Evolutionary conservation across 208 protist genomes (phyloP), one percentile per base, ranked within the genome.

Genomic region (Trypanosoma avium): DNA sequence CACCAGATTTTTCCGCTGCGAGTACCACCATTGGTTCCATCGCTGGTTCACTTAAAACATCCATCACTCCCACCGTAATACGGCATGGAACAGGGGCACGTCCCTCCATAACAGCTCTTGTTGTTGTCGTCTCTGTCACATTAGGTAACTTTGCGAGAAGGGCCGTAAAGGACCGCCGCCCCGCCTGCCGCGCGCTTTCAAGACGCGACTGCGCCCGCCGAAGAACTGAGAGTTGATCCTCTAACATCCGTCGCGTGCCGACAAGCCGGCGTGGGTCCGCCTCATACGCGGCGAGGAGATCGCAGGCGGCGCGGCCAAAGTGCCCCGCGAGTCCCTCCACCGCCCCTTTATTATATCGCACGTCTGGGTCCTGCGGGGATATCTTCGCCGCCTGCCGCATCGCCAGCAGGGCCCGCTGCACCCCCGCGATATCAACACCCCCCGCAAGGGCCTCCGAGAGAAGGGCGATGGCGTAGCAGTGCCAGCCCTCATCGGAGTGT

Each of bases 291-390:
- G 38, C 62, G 45, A 70, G 70, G 55, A 84, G 85, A 45, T 87
- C 75, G 38, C 56, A 61, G 19, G 77, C 75, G 1, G 89, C 83
- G 10, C 38, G 40, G 32, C 84, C 86, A 64, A 88, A 95, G 63
- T 83, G 57, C 9, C 89, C 89, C 26, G 87, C 46, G 49, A 93
- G 67, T 21, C 84, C 81, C 52, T 92, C 82, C 35, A 95, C 65
- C 10, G 85, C 75, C 1, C 73, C 84, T 73, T 84, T 89, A 78
- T 95, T 95, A 70, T 79, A 95, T 27, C 77, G 71, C 30, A 93
- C 64, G 55, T 95, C 89, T 4, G 89, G 89, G 38, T 95, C 84
- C 12, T 70, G 52, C 8, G 67, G 67, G 5, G 27, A 43, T 24
- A 61, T 17, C 19, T 62, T 36, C 6, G 83, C 79, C 4, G 77